Evolutionary conservation across 2,329 filamentous ascomycete species (phyloP).

Genomic region (Aspergillus hiratsukae): DNA sequence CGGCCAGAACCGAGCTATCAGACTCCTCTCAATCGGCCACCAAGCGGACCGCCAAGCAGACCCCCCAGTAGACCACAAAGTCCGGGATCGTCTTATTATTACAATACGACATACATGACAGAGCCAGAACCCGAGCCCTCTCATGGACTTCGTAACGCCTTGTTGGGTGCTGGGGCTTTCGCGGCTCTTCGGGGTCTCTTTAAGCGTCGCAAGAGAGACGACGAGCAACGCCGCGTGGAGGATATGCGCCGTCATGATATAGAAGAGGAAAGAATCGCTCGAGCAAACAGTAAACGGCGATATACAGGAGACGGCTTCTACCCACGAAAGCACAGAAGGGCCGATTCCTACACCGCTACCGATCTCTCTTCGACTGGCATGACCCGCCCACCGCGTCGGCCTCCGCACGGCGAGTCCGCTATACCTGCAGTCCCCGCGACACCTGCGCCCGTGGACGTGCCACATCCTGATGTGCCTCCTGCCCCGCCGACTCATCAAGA

Average conservation of each 20-base stretch:
- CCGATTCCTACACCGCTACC: constrained; percentile 32
- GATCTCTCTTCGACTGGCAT: constrained; percentile 36
- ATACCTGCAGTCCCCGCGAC: constrained; percentile 28
- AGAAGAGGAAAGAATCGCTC: constrained; percentile 50
- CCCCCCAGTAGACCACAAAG: constrained; percentile 30
- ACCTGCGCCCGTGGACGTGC: constrained; percentile 26
- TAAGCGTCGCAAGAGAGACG: constrained; percentile 53
- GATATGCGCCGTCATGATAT: constrained; percentile 48
- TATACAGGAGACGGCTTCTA: constrained; percentile 64
- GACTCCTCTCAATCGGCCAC: constrained; percentile 29
- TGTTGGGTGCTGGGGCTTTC: constrained; percentile 65
- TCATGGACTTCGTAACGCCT: constrained; percentile 55
- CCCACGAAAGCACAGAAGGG: constrained; percentile 25
- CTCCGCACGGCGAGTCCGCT: constrained; percentile 31
- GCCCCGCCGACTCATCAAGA: constrained; percentile 39
- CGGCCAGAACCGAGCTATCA: constrained; percentile 42
- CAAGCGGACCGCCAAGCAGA: constrained; percentile 31
- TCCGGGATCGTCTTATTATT: constrained; percentile 33
- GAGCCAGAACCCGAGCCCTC: constrained; percentile 41
- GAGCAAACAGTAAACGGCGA: constrained; percentile 55
- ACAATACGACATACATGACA: constrained; percentile 38
- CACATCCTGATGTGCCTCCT: constrained; percentile 34
- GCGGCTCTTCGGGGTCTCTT: constrained; percentile 55
- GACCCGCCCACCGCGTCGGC: constrained; percentile 25
- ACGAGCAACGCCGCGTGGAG: constrained; percentile 58